Evolutionary conservation across 179 eudicot genomes (phyloP).

Genomic region (Vitellaria paradoxa): DNA sequence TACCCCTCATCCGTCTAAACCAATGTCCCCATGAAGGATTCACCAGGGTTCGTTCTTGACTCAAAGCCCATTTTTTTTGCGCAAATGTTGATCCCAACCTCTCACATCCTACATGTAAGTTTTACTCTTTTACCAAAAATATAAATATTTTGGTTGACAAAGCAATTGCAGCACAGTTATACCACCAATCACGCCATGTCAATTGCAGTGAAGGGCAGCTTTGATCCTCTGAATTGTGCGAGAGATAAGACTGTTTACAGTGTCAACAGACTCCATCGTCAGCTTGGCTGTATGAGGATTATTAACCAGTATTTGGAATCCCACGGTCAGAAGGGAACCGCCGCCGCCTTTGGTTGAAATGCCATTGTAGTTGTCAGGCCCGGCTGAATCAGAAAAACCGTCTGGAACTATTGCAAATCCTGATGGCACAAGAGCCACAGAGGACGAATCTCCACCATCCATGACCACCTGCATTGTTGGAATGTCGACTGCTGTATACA

Average conservation of each 20-base stretch:
- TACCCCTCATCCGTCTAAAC: neutral
- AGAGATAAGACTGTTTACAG: conserved; percentile 55
- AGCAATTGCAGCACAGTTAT: neutral
- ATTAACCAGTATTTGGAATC: conserved; percentile 68
- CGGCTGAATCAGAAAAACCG: conserved; percentile 20
- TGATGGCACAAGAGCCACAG: conserved; percentile 61
- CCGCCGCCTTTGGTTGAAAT: neutral
- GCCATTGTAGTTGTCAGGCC: conserved; percentile 6
- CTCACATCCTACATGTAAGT: neutral
- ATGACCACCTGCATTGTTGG: conserved; percentile 40
- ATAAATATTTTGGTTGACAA: neutral
- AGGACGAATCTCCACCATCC: conserved; percentile 54
- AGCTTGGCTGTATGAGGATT: conserved; percentile 50
- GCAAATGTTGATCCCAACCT: neutral
- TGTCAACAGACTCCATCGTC: conserved; percentile 60
- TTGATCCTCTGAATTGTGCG: conserved; percentile 62
- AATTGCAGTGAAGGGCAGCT: conserved; percentile 35
- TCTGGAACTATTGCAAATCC: conserved; percentile 64
- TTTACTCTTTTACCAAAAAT: neutral
- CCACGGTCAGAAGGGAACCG: conserved; percentile 60
- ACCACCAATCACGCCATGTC: neutral
- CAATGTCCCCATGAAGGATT: conserved; percentile 5
- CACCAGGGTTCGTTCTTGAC: conserved; percentile 83
- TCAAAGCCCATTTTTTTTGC: conserved; percentile 32
- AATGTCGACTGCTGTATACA: conserved; percentile 55